Conservation (phyloP, 495 filamentous ascomycete species). For the Physcia stellaris region DNA sequence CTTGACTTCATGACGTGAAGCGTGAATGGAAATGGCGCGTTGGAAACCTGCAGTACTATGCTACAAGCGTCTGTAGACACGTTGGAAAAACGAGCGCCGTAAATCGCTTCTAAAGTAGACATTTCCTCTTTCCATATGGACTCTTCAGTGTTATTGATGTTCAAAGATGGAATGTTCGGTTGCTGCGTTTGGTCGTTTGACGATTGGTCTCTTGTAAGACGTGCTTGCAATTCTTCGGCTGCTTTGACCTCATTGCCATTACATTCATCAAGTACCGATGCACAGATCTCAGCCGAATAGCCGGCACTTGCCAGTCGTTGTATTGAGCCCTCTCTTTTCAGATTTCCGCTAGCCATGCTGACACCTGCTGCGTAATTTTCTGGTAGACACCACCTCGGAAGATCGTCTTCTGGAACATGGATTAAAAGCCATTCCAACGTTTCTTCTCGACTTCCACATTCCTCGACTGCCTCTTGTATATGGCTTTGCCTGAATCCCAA, state of each 20-base stretch:
- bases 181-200: conserved; percentile 1
- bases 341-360: conserved; percentile 63
- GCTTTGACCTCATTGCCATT: conserved; percentile 62
- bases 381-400: conserved; percentile 79
- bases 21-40: conserved; percentile 21
- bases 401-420: conserved; percentile 91
- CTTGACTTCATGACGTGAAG: conserved; percentile 40
- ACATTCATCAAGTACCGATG: conserved; percentile 52
- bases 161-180: conserved; percentile 6
- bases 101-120: conserved; percentile 67
- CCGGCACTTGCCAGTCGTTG: conserved; percentile 71
- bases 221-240: conserved; percentile 62
- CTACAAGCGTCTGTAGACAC: conserved; percentile 46
- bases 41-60: conserved; percentile 38
- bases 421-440: conserved; percentile 85
- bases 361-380: conserved; percentile 83
- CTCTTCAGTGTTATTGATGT: conserved; percentile 16
- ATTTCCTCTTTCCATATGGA: conserved; percentile 75
- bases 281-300: conserved; percentile 73
- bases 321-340: conserved; percentile 64
- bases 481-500: conserved; percentile 81
- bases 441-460: conserved; percentile 89
- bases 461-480: conserved; percentile 70
- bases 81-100: conserved; percentile 45
- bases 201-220: conserved; percentile 35